Evolutionary conservation across 2,329 filamentous ascomycete genomes (phyloP).

Genomic region (Zasmidium cellare): DNA sequence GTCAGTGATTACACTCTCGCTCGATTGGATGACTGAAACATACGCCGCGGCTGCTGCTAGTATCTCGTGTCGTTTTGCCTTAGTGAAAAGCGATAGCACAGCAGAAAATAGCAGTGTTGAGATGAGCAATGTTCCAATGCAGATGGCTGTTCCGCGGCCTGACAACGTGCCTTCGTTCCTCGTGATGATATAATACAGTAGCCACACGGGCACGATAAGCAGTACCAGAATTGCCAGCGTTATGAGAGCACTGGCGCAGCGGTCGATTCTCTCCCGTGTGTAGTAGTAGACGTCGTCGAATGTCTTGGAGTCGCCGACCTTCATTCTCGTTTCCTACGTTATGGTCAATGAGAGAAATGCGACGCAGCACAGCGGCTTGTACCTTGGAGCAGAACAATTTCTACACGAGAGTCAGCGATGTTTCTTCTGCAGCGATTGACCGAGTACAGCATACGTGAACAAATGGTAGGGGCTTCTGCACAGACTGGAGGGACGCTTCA

Average conservation of each 20-base stretch:
- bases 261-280: slow-evolving; percentile 22
- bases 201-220: slow-evolving; percentile 30
- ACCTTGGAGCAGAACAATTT: background rate
- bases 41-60: slow-evolving; percentile 30
- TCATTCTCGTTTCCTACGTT: background rate
- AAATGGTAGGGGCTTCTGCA: background rate
- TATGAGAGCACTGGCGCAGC: slow-evolving; percentile 27
- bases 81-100: slow-evolving; percentile 27
- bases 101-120: slow-evolving; percentile 30
- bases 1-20: background rate
- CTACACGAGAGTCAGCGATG: background rate
- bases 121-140: slow-evolving; percentile 25
- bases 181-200: slow-evolving; percentile 28
- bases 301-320: background rate
- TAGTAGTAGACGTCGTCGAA: slow-evolving; percentile 22
- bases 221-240: slow-evolving; percentile 28
- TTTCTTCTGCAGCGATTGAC: background rate
- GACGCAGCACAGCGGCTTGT: background rate
- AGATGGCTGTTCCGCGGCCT: slow-evolving; percentile 20
- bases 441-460: background rate
- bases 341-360: background rate
- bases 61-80: slow-evolving; percentile 29
- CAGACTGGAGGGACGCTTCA: slow-evolving; percentile 28
- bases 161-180: slow-evolving; percentile 7
- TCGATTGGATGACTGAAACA: slow-evolving; percentile 2